Evolutionary conservation across 2,329 filamentous ascomycete genomes (phyloP).

Genomic region (Phoma sp.): DNA sequence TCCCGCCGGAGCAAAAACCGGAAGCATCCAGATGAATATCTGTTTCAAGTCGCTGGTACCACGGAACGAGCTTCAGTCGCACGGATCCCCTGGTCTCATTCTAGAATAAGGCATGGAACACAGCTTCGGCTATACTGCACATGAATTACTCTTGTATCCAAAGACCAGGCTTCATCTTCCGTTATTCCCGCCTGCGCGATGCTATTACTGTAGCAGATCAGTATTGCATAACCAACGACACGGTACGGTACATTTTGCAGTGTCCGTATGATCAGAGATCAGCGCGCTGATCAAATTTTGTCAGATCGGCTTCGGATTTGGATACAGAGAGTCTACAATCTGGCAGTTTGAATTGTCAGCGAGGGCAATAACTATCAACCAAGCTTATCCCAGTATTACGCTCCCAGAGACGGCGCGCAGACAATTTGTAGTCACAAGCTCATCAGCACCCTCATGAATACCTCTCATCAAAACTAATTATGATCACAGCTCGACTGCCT

Average conservation of each 20-base stretch:
- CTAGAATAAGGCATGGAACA: background rate
- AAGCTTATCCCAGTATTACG: background rate
- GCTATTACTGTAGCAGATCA: background rate
- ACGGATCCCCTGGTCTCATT: background rate
- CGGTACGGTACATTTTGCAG: background rate
- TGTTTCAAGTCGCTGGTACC: slow-evolving; percentile 2
- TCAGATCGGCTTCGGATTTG: background rate
- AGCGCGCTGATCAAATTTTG: background rate
- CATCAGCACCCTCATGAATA: background rate
- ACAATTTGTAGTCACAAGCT: background rate
- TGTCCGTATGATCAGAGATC: background rate
- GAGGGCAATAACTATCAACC: background rate
- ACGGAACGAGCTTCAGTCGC: background rate
- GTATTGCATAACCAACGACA: background rate
- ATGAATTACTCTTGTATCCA: background rate
- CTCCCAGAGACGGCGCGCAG: background rate
- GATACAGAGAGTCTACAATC: slow-evolving; percentile 1
- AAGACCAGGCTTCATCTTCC: background rate
- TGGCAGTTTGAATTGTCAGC: background rate
- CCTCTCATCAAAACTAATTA: background rate
- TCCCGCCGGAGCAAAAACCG: slow-evolving; percentile 3
- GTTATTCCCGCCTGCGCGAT: background rate
- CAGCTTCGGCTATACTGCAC: background rate
- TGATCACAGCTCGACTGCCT: background rate
- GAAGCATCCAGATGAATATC: background rate